A percentile compares a stretch with the other conserved stretches of the same genome.
Evolutionary conservation across 805 yeast species (phyloP).

Genomic region (Suhomyces kilbournensis): DNA sequence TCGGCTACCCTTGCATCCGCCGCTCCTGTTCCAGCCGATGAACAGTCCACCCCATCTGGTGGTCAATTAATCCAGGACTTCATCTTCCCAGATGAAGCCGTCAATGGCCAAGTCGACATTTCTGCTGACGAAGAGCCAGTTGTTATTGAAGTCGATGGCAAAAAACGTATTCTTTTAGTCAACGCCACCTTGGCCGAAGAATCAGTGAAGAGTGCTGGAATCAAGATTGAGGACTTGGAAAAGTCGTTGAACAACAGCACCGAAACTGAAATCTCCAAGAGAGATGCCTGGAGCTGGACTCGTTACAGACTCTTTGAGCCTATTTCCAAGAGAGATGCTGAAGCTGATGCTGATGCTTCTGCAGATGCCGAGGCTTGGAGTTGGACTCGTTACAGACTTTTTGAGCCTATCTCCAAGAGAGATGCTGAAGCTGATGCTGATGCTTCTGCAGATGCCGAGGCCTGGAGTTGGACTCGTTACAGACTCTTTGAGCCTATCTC

Average conservation of each 20-base stretch:
- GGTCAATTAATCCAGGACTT: conserved; percentile 1
- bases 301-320: conserved; percentile 7
- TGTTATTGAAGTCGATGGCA: conserved; percentile 10
- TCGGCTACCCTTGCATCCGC: conserved; percentile 6
- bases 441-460: conserved; percentile 10
- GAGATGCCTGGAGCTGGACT: conserved; percentile 9
- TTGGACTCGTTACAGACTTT: conserved; percentile 6
- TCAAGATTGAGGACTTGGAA: conserved; percentile 2
- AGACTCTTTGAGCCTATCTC: conserved; percentile 6
- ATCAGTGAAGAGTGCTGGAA: background rate
- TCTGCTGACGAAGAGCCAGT: conserved; percentile 10
- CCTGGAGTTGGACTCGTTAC: conserved; percentile 7
- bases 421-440: conserved; percentile 11
- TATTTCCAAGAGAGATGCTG: conserved; percentile 10
- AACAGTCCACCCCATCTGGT: background rate
- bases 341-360: conserved; percentile 7
- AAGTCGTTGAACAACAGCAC: background rate
- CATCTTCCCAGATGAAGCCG: conserved; percentile 13
- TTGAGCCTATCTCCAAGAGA: conserved; percentile 11
- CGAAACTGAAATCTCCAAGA: conserved; percentile 7
- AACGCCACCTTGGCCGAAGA: conserved; percentile 13
- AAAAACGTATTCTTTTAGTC: conserved; percentile 10
- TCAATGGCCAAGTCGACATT: conserved; percentile 7
- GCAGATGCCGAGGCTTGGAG: conserved; percentile 10
- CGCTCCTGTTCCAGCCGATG: conserved; percentile 7